Evolutionary conservation across 23 red algal genomes (phyloP), one percentile per base, ranked within the genome.

Genomic region (Gracilaria caudata): DNA sequence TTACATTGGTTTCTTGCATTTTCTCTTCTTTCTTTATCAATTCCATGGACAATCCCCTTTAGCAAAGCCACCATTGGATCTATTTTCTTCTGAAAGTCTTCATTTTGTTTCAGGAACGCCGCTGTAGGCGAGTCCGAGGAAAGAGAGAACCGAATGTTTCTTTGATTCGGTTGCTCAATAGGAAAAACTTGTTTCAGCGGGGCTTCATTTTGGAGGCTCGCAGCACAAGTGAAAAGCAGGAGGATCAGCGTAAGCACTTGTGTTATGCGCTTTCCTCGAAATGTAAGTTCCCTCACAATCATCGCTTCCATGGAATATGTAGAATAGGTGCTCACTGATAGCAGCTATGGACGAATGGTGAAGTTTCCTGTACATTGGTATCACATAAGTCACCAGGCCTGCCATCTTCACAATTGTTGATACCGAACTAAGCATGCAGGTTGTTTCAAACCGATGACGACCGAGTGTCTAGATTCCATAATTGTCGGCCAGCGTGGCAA

Each of bases 51-150:
- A n/a, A 72, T 43, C 11, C 35, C 35, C 4, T 23, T 72, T 14
- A 72, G 21, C 66, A 72, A 72, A 28, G 6, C 33, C 20, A 72
- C 5, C 66, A 72, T 72, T 37, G 66, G 66, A 40, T 43, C 26
- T 37, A 72, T 72, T 36, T 43, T 20, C 38, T 72, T 43, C 66
- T 41, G 13, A 8, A 72, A 20, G 19, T 13, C 17, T 72, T 40
- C 17, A n/a, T 72, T 72, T 72, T 19, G 66, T 7, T 41, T 3
- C 35, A 72, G 66, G 20, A 72, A 21, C 38, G 3, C 41, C 5
- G 66, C 66, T 40, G 66, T 72, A 40, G 19, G 66, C 19, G 33
- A 21, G 21, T 37, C 38, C 17, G 20, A 21, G 20, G 9, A 72
- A 3, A 72, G 35, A n/a, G 38, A 37, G 26, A 72, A 72, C 3